These are phyloP conservation scores for Solanum boliviense DNA, from an alignment of 257 asterid species.

Conservation along the genomic window DNA sequence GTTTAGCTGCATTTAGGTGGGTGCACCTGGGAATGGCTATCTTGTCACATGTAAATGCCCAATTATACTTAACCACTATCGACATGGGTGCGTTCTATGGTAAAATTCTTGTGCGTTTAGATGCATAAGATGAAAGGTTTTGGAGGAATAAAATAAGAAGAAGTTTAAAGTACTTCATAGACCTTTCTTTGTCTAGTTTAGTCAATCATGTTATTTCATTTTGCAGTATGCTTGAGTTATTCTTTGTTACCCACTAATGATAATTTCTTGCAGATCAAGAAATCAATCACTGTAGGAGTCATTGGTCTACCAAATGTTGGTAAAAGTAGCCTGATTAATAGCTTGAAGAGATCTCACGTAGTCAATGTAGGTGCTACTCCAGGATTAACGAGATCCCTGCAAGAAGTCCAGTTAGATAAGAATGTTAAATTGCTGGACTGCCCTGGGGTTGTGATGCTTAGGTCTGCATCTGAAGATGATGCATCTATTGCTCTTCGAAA, in stretches of 20 bases:
- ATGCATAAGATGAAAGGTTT: neutral
- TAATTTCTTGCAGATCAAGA: slow-evolving; percentile 55
- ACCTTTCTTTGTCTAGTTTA: neutral
- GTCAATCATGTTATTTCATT: neutral
- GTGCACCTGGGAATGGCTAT: neutral
- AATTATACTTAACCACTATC: neutral
- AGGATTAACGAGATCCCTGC: slow-evolving; percentile 88
- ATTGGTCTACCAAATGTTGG: slow-evolving; percentile 97
- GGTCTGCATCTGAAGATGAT: slow-evolving; percentile 49
- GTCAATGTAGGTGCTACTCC: slow-evolving; percentile 94
- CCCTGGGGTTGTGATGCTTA: slow-evolving; percentile 93
- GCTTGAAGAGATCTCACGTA: slow-evolving; percentile 80
- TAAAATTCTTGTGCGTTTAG: neutral
- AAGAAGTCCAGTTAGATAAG: slow-evolving; percentile 87
- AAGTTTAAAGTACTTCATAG: neutral
- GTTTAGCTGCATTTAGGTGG: neutral
- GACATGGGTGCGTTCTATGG: neutral
- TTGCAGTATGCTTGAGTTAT: neutral
- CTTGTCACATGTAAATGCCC: neutral
- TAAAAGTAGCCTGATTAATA: slow-evolving; percentile 88
- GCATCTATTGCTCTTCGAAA: slow-evolving; percentile 79
- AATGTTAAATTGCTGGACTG: slow-evolving; percentile 78
- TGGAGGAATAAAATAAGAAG: neutral
- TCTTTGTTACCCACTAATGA: neutral
- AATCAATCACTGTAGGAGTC: slow-evolving; percentile 83